phyloP scores from a whole-genome alignment of 2,329 filamentous ascomycete genomes.

The Aspergillus udagawae region DNA sequence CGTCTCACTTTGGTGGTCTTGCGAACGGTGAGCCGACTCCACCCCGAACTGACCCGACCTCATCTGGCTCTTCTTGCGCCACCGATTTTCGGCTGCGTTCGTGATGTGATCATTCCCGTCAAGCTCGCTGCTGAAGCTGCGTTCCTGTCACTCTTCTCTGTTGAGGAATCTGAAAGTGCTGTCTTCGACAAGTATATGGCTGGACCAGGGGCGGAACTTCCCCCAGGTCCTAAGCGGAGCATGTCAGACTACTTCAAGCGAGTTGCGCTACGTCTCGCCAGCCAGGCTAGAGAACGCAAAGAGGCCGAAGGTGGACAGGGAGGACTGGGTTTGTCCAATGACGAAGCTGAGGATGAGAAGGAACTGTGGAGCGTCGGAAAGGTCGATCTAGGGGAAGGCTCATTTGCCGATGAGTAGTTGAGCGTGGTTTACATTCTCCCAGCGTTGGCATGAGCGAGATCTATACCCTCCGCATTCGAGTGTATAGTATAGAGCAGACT shows the following conservation, averaged over 20 bases:
- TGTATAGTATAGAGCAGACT: background rate
- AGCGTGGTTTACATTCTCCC: conserved; percentile 10
- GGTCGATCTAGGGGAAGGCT: conserved; percentile 69
- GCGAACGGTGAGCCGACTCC: conserved; percentile 74
- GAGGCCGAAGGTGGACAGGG: conserved; percentile 89
- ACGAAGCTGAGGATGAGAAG: conserved; percentile 89
- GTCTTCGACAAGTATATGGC: conserved; percentile 90
- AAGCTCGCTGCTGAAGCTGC: conserved; percentile 93
- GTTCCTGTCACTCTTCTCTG: conserved; percentile 84
- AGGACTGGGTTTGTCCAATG: conserved; percentile 78
- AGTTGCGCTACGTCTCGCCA: conserved; percentile 78
- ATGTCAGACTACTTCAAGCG: conserved; percentile 98
- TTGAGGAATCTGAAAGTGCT: conserved; percentile 78
- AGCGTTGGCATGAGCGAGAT: conserved; percentile 16
- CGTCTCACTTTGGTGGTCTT: conserved; percentile 82
- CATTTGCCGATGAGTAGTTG: conserved; percentile 32
- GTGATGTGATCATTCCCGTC: conserved; percentile 88
- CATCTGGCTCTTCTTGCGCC: conserved; percentile 77
- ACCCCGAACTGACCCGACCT: conserved; percentile 75
- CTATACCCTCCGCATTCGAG: conserved; percentile 22
- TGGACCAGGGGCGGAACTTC: conserved; percentile 61
- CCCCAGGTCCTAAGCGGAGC: conserved; percentile 72
- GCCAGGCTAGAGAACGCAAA: conserved; percentile 79
- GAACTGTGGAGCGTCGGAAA: conserved; percentile 95
- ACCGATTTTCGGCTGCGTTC: conserved; percentile 81